Evolutionary conservation across 257 asterid species (phyloP).

Genomic region (Echium plantagineum): DNA sequence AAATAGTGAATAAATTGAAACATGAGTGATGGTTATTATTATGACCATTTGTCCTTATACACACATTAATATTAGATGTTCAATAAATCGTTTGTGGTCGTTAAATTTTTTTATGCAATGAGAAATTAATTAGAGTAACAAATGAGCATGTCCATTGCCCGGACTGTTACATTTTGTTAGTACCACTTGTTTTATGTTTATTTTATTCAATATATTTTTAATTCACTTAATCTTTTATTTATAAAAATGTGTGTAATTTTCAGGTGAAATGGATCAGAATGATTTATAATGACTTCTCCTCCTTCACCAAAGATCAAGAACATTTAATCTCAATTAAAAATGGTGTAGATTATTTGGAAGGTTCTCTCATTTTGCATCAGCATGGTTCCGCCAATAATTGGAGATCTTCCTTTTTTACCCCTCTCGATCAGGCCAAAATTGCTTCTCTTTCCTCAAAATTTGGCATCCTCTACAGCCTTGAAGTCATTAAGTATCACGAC

Average conservation of each 20-base stretch:
- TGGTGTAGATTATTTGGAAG: constrained; percentile 43
- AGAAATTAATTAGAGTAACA: too few species aligned
- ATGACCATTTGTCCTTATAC: too few species aligned
- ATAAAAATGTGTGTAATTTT: constrained; percentile 16
- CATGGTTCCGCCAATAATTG: constrained; percentile 46
- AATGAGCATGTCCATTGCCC: constrained; percentile 7
- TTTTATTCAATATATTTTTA: too few species aligned
- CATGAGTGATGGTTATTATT: too few species aligned
- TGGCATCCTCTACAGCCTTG: constrained; percentile 28
- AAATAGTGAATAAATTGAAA: too few species aligned
- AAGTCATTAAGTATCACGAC: constrained; percentile 30
- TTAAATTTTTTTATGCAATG: too few species aligned
- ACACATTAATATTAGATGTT: too few species aligned
- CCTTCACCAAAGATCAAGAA: constrained; percentile 28
- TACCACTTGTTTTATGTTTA: too few species aligned
- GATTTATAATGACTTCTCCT: constrained; percentile 25
- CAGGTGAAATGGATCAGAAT: constrained; percentile 36
- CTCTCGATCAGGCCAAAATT: constrained; percentile 31
- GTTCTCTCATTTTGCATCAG: constrained; percentile 38
- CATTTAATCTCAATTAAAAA: constrained; percentile 22
- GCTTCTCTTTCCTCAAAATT: constrained; percentile 21
- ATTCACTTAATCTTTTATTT: too few species aligned
- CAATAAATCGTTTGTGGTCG: too few species aligned
- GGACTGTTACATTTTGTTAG: too few species aligned
- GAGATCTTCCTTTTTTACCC: constrained; percentile 57